Conservation (phyloP, 495 filamentous ascomycete species). For the Echria macrotheca region DNA sequence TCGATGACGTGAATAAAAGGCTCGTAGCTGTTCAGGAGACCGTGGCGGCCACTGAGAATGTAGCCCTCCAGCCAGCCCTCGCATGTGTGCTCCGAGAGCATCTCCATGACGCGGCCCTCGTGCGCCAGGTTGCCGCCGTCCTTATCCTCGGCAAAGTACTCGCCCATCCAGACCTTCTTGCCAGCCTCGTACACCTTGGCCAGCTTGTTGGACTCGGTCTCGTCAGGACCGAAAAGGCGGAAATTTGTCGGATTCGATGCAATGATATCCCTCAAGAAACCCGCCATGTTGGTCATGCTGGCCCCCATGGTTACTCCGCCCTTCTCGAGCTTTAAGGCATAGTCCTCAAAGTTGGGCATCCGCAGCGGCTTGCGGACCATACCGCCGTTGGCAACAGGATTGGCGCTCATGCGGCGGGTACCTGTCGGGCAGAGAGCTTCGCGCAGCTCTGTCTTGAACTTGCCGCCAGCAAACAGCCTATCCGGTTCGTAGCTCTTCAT, state of each 20-base stretch:
- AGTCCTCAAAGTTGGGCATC: conserved; percentile 60
- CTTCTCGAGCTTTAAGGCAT: conserved; percentile 50
- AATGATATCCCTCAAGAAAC: conserved; percentile 58
- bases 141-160: conserved; percentile 65
- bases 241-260: conserved; percentile 56
- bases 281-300: conserved; percentile 62
- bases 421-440: conserved; percentile 53
- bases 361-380: conserved; percentile 54
- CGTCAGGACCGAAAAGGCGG: conserved; percentile 68
- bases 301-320: conserved; percentile 44
- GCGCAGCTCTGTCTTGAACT: background rate
- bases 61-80: conserved; percentile 77
- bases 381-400: conserved; percentile 67
- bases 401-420: conserved; percentile 61
- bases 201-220: conserved; percentile 74
- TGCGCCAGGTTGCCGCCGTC: conserved; percentile 62
- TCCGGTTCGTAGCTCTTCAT: conserved; percentile 53
- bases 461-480: background rate
- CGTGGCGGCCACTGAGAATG: conserved; percentile 63
- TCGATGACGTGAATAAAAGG: conserved; percentile 76
- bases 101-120: conserved; percentile 69
- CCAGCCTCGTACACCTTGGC: conserved; percentile 58
- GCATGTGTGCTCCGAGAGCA: conserved; percentile 68
- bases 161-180: conserved; percentile 72
- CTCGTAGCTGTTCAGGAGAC: conserved; percentile 70